These are phyloP conservation scores for Phialophora tarda DNA, from an alignment of 2,329 filamentous ascomycete species.

Conservation along the genomic window DNA sequence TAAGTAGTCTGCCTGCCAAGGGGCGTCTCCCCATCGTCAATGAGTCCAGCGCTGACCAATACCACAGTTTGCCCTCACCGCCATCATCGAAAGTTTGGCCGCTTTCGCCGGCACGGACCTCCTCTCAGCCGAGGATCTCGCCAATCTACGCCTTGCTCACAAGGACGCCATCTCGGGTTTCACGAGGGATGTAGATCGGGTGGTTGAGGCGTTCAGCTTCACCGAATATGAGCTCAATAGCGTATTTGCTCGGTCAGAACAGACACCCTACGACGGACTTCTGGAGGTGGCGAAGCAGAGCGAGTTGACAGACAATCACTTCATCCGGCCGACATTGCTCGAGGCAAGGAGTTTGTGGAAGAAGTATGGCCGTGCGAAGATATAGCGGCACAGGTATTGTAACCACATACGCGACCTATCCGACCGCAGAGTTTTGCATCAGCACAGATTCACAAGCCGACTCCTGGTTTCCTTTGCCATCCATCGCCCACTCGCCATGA, in stretches of 20 bases:
- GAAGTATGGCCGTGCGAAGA: constrained; percentile 29
- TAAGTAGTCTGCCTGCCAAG: constrained; percentile 15
- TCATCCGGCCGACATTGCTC: constrained; percentile 34
- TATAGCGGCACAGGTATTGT: constrained; percentile 12
- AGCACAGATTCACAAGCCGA: constrained; percentile 24
- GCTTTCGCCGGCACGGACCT: constrained; percentile 30
- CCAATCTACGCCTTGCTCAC: constrained; percentile 27
- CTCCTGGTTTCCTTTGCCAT: constrained; percentile 25
- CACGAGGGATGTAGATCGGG: constrained; percentile 23
- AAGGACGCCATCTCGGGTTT: constrained; percentile 33
- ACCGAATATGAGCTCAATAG: constrained; percentile 40
- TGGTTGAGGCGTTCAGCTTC: constrained; percentile 39
- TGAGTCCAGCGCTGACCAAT: neutral
- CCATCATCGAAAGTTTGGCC: constrained; percentile 29
- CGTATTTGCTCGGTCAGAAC: constrained; percentile 33
- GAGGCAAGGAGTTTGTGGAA: constrained; percentile 37
- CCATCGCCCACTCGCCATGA: constrained; percentile 32
- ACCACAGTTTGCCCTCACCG: constrained; percentile 34
- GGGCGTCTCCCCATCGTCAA: neutral
- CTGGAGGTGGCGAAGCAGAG: constrained; percentile 36
- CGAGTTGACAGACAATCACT: constrained; percentile 37
- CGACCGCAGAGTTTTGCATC: constrained; percentile 28
- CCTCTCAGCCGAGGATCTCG: constrained; percentile 16
- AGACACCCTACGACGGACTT: constrained; percentile 39
- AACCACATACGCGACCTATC: neutral